phyloP scores from a whole-genome alignment of 331 rosid genomes.

The Rhamnella rubrinervis region DNA sequence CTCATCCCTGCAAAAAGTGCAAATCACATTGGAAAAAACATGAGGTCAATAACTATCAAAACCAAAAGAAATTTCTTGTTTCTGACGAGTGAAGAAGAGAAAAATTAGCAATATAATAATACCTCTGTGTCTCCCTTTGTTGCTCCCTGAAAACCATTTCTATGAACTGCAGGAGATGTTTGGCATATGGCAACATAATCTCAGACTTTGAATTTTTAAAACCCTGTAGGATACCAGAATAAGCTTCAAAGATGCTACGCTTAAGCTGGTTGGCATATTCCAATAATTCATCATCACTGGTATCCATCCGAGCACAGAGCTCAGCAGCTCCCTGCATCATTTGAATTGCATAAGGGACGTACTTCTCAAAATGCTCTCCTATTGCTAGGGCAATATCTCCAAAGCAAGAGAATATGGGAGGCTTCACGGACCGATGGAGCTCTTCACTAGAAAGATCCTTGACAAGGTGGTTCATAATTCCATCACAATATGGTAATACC shows the following conservation, averaged over 20 bases:
- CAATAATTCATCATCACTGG: constrained; percentile 32
- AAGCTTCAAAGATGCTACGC: constrained; percentile 48
- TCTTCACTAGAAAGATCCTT: constrained; percentile 34
- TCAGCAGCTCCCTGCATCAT: constrained; percentile 46
- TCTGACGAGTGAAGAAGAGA: background rate
- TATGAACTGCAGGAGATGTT: constrained; percentile 38
- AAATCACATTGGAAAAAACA: background rate
- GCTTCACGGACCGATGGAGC: constrained; percentile 45
- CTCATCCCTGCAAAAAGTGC: constrained; percentile 34
- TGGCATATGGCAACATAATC: constrained; percentile 43
- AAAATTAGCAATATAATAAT: background rate
- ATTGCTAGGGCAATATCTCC: constrained; percentile 46
- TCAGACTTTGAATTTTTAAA: constrained; percentile 39
- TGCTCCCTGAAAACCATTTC: constrained; percentile 30
- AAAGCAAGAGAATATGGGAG: constrained; percentile 47
- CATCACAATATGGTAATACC: constrained; percentile 36
- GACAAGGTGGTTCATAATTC: constrained; percentile 36
- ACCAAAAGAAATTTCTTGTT: background rate
- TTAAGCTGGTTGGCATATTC: constrained; percentile 42
- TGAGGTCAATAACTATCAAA: background rate
- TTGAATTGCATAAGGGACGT: constrained; percentile 33
- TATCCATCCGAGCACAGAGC: constrained; percentile 35
- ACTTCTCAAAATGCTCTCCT: constrained; percentile 47
- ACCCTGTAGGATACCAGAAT: constrained; percentile 49
- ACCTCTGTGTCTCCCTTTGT: constrained; percentile 23